Percentiles rank a stretch among this genome's conserved stretches.
phyloP scores from a whole-genome alignment of 169 alveolate species.

The Plasmodium relictum region DNA sequence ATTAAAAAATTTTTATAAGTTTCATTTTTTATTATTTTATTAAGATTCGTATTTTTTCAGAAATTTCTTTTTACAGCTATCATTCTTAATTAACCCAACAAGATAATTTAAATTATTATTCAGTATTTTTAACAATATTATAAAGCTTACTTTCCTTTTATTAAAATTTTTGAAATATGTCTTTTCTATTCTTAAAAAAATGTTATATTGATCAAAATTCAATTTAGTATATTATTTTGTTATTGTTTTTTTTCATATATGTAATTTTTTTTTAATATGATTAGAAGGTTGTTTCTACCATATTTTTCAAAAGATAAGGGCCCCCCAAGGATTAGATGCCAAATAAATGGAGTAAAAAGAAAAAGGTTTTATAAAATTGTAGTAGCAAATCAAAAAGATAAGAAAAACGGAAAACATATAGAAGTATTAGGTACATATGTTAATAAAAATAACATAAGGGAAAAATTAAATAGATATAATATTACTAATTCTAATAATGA shows the following conservation, averaged over 20 bases:
- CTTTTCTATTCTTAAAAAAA: not conserved
- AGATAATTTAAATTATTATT: too few relatives aligned
- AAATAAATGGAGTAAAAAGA: slow-evolving; percentile 87
- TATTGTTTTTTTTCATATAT: not conserved
- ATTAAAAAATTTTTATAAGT: too few relatives aligned
- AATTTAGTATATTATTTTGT: not conserved
- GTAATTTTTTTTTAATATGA: slow-evolving; percentile 55
- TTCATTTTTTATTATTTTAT: too few relatives aligned
- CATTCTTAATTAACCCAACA: too few relatives aligned
- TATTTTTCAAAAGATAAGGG: slow-evolving; percentile 86
- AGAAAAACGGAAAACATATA: slow-evolving; percentile 92
- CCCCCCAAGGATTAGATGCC: slow-evolving; percentile 87
- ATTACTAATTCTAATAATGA: slow-evolving; percentile 83
- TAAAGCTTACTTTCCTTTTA: too few relatives aligned
- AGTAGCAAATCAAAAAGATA: slow-evolving; percentile 91
- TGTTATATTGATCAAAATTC: not conserved
- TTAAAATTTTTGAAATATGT: too few relatives aligned
- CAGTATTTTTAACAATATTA: too few relatives aligned
- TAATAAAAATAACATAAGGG: slow-evolving; percentile 80
- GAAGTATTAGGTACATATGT: slow-evolving; percentile 88
- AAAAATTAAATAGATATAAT: slow-evolving; percentile 80
- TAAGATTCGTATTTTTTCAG: too few relatives aligned
- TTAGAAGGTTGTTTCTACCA: slow-evolving; percentile 82
- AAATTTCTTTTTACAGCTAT: too few relatives aligned
- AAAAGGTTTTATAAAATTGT: slow-evolving; percentile 87